Evolutionary conservation across 192 early-diverging fungal genomes (phyloP).

Genomic region (Thoreauomyces humboldtii): DNA sequence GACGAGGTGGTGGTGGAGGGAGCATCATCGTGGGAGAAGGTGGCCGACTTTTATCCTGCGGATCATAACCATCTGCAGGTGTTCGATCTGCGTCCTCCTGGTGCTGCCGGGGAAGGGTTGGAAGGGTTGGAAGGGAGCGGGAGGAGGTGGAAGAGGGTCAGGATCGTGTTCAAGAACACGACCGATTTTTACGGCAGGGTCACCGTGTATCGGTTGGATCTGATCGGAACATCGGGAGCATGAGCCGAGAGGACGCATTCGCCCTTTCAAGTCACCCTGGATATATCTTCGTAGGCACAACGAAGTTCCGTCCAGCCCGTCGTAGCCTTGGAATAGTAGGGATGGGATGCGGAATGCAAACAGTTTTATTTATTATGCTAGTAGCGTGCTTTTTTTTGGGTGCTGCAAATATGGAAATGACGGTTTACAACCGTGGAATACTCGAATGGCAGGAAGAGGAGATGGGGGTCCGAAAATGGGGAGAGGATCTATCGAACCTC

Average conservation of each 20-base stretch:
- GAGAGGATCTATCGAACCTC: conserved; percentile 22
- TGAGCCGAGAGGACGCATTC: too few species aligned
- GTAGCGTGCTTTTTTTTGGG: too few species aligned
- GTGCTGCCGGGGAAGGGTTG: not conserved
- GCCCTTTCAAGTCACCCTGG: too few species aligned
- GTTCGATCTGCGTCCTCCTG: not conserved
- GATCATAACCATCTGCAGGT: conserved; percentile 62
- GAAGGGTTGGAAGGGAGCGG: not conserved
- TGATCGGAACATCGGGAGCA: conserved; percentile 58
- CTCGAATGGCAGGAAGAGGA: too few species aligned
- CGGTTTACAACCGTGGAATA: too few species aligned
- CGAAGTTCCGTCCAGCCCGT: too few species aligned
- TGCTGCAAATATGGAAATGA: too few species aligned
- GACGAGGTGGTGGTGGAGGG: conserved; percentile 5
- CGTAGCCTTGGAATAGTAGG: too few species aligned
- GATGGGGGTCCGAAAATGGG: too few species aligned
- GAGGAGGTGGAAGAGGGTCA: conserved; percentile 29
- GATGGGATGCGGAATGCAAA: too few species aligned
- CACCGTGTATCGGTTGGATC: conserved; percentile 71
- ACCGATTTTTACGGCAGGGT: conserved; percentile 88
- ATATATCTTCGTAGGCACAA: too few species aligned
- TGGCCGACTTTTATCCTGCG: conserved; percentile 61
- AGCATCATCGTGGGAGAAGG: conserved; percentile 34
- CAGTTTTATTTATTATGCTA: too few species aligned
- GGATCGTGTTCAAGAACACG: conserved; percentile 70